Evolutionary conservation across 805 yeast species (phyloP), one percentile per base, ranked within the genome.

Genomic region (Candida multigemmis): DNA sequence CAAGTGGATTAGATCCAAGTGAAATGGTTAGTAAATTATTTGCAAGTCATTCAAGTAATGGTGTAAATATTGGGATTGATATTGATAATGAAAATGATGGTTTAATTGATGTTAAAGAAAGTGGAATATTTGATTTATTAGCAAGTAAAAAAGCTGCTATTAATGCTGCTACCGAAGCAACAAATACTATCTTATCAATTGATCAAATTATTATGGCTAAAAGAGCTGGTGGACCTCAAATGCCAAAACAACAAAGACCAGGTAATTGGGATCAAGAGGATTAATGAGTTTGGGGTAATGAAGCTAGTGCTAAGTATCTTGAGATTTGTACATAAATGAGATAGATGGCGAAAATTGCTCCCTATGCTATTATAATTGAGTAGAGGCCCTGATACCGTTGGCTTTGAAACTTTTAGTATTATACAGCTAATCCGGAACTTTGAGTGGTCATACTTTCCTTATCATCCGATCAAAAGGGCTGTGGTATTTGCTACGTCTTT

Each of bases 161-260:
- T 40, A 74, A 77, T 42, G 78, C 91, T 37, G 97, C 98, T 11
- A 86, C 96, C 3, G 97, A 91, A 40, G 96, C 96, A 25, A 93
- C 95, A 9, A 73, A 70, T 36, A 91, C 97, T 4, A 79, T 87
- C 28, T 67, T 87, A 37, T 77, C 94, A 14, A 91, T 91, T 26
- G 97, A 91, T 54, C 97, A 89, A 68, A 89, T 89, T 46, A 91
- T 89, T 50, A 91, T 89, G 91, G 97, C 98, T 23, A 89, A 89
- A 72, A 76, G 96, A 53, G 96, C 97, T 2, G 98, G 98, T 39
- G 98, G 98, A 13, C 98, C 98, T 25, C 77, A 65, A 17, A 77
- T 86, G 71, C 96, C 96, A 18, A 41, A 52, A 40, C 50, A 59
- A 43, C 93, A 82, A 48, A 76, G 75, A 54, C 89, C 91, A 24